Conservation (phyloP, 108 stramenopile species). For the Skeletonema potamos region DNA sequence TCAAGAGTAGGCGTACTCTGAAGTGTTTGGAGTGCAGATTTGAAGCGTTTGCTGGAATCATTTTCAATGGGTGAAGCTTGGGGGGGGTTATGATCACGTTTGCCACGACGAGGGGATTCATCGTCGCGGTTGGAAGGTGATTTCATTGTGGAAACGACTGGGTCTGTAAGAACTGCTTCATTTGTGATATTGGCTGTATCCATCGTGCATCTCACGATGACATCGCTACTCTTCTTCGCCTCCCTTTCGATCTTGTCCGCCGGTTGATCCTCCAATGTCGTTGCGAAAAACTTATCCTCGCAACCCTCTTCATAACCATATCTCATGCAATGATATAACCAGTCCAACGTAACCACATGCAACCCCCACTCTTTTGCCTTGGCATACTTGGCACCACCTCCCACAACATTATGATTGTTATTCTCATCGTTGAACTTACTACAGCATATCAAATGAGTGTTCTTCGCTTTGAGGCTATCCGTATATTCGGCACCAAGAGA, state of each 20-base stretch:
- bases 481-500: constrained; percentile 58
- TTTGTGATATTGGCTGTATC: neutral
- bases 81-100: neutral
- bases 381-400: constrained; percentile 48
- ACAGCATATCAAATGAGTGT: constrained; percentile 74
- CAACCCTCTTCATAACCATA: constrained; percentile 60
- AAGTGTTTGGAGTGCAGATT: neutral
- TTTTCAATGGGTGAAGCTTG: neutral
- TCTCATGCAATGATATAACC: constrained; percentile 66
- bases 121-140: neutral
- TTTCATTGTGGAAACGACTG: neutral
- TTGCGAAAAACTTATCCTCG: constrained; percentile 40
- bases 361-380: constrained; percentile 77
- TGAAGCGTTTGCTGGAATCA: constrained; percentile 2
- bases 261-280: neutral
- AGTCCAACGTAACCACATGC: constrained; percentile 70
- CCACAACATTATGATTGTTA: constrained; percentile 22
- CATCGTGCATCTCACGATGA: neutral
- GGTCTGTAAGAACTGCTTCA: neutral
- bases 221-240: neutral
- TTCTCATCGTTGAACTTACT: neutral
- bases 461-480: constrained; percentile 50
- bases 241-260: constrained; percentile 1
- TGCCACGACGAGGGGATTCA: constrained; percentile 9
- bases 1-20: neutral